Evolutionary conservation across 495 filamentous ascomycete genomes (phyloP), one percentile per base, ranked within the genome.

Genomic region (Penicillium angulare): DNA sequence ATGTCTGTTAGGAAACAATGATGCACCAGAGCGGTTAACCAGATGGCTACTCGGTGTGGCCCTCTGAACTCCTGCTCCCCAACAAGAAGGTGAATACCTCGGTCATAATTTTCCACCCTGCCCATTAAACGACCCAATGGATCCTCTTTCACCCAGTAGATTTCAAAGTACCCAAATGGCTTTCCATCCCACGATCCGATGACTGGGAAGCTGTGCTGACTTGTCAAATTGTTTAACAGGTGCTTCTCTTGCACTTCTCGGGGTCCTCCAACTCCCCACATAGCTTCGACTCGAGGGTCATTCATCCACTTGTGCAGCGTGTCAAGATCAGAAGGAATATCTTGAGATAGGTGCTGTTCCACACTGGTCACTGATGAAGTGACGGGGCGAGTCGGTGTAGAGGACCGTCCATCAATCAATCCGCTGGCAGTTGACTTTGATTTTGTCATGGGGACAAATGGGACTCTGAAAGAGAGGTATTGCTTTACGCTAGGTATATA

Each of bases 101-200:
- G 77, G 61, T 97, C 95, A 65, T 88, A 97, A 58, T 95, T 85
- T 20, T 81, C 81, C 1, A 84, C 81, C 0, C 73, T 78, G 1
- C 82, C 79, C 24, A 92, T 63, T 42, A 86, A 70, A 22, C 76
- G 76, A 0, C 88, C 90, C 18, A 98, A 63, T 2, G 70, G 68
- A 61, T 97, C 95, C 64, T 98, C 93, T 57, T 96, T 96, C 2
- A 93, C 92, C 95, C 95, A 98, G 72, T 98, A 98, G 32, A 98
- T 80, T 73, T 98, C 95, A 61, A 98, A 96, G 59, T 95, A 98
- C 0, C 93, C 93, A 68, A 97, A 98, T 0, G 93, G 93, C 50
- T 92, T 87, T 3, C 89, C 92, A 54, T 95, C 89, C 91, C 92
- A 98, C 72, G 87, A 84, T 24, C 89, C 93, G 55, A 98, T 92